Base-by-base conservation (phyloP, 2,329 filamentous ascomycete genomes). In the Hypoxylon rubiginosum region DNA sequence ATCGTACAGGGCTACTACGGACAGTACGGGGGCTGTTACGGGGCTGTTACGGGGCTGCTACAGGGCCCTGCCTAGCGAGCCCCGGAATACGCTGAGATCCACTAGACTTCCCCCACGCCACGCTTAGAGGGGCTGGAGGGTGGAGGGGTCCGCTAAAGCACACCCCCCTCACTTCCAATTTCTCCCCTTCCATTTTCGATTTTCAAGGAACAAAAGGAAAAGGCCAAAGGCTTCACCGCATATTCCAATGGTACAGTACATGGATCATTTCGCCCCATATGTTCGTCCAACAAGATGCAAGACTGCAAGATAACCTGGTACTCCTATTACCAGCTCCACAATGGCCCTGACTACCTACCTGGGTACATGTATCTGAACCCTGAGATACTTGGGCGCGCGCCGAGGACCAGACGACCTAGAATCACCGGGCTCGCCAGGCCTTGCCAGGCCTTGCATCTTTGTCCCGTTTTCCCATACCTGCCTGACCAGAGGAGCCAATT, bases 161-260 rank as follows among this genome's bases (percentile, higher is more conserved):
- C n/a, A n/a, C n/a, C 62, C 62, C 62, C 66, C 58, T 62, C 36
- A 39, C 60, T 54, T 21, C 55, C 21, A 54, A 54, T 59, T 63
- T 60, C 46, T 63, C 46, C 51, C 52, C 56, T 51, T 54, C 34
- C 30, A 56, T 55, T 49, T 8, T 13, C 4, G 19, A 46, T 24
- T 11, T 26, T 9, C 4, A 48, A n/a, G 8, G 21, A 28, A 48
- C 10, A 26, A 28, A 48, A 17, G 19, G 45, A 58, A 41, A 58
- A 58, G 60, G 58, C 50, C 21, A 50, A 58, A 60, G 53, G 60
- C 64, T 68, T 70, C 67, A 70, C 67, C 67, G 65, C 67, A 70
- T 70, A 58, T 68, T 43, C 39, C 39, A 43, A 21, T 41, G 10
- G 11, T 58, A 43, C 51, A 50, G 21, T 17, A 61, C 51, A 60